These are phyloP conservation scores for Basidioascus undulatus DNA, from an alignment of 768 basidiomycete species.

Conservation along the genomic window DNA sequence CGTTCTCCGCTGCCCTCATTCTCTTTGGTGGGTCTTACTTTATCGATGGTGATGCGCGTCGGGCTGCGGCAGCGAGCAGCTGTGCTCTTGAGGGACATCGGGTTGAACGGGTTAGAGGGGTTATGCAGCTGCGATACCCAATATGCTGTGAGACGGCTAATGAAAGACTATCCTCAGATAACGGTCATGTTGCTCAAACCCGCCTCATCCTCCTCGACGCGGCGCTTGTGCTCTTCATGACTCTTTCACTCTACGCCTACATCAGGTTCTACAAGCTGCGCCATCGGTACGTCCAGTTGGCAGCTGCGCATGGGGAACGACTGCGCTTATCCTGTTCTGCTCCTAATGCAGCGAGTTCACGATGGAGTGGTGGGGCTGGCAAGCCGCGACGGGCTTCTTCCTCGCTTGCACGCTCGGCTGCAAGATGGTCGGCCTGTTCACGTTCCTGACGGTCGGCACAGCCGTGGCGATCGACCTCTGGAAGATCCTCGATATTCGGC, in stretches of 20 bases:
- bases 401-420: constrained; percentile 93
- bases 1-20: constrained; percentile 66
- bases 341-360: constrained; percentile 45
- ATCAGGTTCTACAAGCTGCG: constrained; percentile 84
- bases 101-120: no score
- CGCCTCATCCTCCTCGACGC: constrained; percentile 90
- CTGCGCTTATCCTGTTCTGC: no score
- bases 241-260: constrained; percentile 77
- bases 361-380: constrained; percentile 83
- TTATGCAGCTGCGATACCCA: no score
- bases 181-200: constrained; percentile 86
- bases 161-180: constrained; percentile 31
- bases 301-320: constrained; percentile 4
- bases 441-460: constrained; percentile 64
- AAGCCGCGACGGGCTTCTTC: constrained; percentile 64
- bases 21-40: constrained; percentile 49
- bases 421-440: constrained; percentile 90
- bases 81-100: no score
- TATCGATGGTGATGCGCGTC: no score
- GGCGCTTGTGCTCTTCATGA: constrained; percentile 81
- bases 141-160: not conserved
- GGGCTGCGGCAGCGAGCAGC: no score
- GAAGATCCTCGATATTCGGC: constrained; percentile 68
- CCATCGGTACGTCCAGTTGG: constrained; percentile 31
- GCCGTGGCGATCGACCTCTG: constrained; percentile 86